These are phyloP conservation scores for Cadophora sp. DNA, from an alignment of 2,329 filamentous ascomycete genomes.

Conservation along the genomic window DNA sequence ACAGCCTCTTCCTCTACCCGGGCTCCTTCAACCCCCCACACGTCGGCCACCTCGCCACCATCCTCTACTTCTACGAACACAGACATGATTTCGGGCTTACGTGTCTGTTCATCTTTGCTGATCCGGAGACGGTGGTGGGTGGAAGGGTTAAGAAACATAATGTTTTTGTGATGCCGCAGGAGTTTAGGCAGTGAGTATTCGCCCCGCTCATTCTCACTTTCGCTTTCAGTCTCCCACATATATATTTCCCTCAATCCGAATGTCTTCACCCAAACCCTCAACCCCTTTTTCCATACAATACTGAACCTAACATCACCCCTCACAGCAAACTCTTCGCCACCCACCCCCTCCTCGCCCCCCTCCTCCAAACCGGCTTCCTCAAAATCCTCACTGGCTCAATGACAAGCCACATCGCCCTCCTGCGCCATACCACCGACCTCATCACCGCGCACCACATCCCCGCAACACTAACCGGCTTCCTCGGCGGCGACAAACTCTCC, in stretches of 20 bases:
- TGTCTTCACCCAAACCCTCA: too few relatives aligned
- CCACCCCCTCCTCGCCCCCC: background rate
- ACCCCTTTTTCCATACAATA: background rate
- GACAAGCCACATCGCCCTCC: conserved; percentile 10
- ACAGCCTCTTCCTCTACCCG: conserved; percentile 19
- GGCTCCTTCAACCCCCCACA: conserved; percentile 25
- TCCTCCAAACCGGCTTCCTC: background rate
- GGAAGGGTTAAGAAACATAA: background rate
- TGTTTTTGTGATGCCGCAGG: background rate
- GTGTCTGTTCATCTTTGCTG: background rate
- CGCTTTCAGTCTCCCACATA: too few relatives aligned
- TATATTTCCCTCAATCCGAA: too few relatives aligned
- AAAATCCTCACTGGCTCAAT: conserved; percentile 8
- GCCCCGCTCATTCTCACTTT: too few relatives aligned
- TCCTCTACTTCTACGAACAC: conserved; percentile 12
- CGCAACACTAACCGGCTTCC: background rate
- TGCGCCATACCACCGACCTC: background rate
- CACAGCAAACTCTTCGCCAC: conserved; percentile 9
- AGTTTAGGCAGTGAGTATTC: background rate
- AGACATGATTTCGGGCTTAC: background rate
- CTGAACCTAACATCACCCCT: background rate
- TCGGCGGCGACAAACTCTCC: conserved; percentile 12
- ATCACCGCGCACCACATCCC: background rate
- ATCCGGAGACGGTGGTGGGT: background rate
- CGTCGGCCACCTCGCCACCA: conserved; percentile 18